phyloP scores from a whole-genome alignment of 495 filamentous ascomycete species.

The Penicillium ucsense region DNA sequence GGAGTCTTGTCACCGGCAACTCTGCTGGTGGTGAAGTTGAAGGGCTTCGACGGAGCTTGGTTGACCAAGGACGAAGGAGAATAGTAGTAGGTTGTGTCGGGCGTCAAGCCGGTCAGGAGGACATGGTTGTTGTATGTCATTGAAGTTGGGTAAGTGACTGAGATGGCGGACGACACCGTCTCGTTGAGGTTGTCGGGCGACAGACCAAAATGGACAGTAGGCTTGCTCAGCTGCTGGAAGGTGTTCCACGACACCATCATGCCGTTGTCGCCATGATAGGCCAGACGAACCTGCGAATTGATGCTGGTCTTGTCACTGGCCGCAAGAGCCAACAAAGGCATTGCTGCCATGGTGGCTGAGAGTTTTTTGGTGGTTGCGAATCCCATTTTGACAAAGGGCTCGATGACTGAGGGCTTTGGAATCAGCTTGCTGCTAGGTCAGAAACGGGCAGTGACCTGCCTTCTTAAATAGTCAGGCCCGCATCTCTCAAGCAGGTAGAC shows the following conservation, averaged over 20 bases:
- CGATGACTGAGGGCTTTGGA: not conserved
- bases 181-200: not conserved
- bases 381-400: not conserved
- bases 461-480: too few relatives aligned
- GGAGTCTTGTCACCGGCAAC: constrained; percentile 4
- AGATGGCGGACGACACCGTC: constrained; percentile 3
- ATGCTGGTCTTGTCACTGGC: not conserved
- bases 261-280: constrained; percentile 6
- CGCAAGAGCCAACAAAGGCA: constrained; percentile 1
- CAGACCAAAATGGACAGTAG: constrained; percentile 2
- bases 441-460: not conserved
- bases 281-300: constrained; percentile 15
- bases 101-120: constrained; percentile 2
- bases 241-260: constrained; percentile 11
- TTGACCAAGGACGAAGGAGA: not conserved
- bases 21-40: constrained; percentile 7
- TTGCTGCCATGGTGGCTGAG: constrained; percentile 1
- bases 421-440: not conserved
- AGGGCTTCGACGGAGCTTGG: not conserved
- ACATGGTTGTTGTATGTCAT: constrained; percentile 13
- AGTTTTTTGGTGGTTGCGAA: not conserved
- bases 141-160: constrained; percentile 11
- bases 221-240: not conserved
- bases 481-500: not conserved
- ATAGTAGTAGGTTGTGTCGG: constrained; percentile 9